Evolutionary conservation across 495 filamentous ascomycete genomes (phyloP), one percentile per base, ranked within the genome.

Genomic region (Trichoderma gamsii): DNA sequence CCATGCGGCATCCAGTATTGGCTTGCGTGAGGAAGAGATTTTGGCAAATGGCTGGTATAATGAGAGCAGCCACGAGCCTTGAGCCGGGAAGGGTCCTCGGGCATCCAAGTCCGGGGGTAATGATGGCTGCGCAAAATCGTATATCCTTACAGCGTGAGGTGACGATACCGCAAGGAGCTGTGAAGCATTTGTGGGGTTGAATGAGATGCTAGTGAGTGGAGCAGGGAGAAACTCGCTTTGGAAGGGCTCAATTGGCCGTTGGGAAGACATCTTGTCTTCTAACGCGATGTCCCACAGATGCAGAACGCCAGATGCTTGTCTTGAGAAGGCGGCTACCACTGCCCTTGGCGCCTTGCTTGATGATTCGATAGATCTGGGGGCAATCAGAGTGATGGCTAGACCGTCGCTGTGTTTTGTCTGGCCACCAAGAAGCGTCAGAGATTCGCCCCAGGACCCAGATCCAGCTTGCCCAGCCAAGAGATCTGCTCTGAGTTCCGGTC

Each of bases 1-100:
- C 94, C 94, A 97, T 67, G 90, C 81, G 0, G 92, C 90, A 68
- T 88, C 89, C n/a, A 96, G 79, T 41, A 97, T 85, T 1, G 84
- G 85, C 74, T 96, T 97, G 43, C 93, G 86, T 6, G 73, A 74
- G 63, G 65, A 61, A 13, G 77, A 72, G 3, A 81, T 76, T 32
- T 79, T 82, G 69, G 84, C 79, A 73, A 92, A 92, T 0, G 87
- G 86, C 8, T 87, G 83, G 70, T 90, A 90, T 63, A 93, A 80
- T 25, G 89, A 88, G 46, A 92, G 78, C 3, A 90, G 80, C 89
- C 89, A 93, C 4, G 83, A 84, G 49, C 84, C 83, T 64, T 83
- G 80, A 0, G 78, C 73, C 8, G 82, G 82, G 69, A 83, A 83
- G 15, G 80, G 78, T 13, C 79, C 80, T 25, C 81, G 78, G 1